A percentile compares a stretch with the other conserved stretches of the same genome.
Conservation (phyloP, 1,284 basidiomycete genomes). For the Acaromyces ingoldii region DNA sequence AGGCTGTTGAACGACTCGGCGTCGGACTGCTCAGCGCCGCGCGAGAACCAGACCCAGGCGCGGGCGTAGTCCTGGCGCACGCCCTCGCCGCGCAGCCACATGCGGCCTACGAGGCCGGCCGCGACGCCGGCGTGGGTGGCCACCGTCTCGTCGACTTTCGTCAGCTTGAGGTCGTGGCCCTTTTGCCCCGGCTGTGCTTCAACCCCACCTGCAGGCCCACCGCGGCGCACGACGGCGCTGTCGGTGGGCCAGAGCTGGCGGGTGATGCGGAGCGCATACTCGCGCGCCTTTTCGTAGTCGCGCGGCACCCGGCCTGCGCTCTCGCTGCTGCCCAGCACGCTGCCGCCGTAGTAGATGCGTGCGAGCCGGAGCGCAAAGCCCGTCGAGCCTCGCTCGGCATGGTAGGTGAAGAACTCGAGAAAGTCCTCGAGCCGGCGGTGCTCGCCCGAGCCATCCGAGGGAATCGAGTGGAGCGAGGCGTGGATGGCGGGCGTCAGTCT, state of each 20-base stretch:
- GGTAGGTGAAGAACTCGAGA: slow-evolving; percentile 59
- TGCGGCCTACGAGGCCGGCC: slow-evolving; percentile 64
- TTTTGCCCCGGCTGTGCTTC: slow-evolving; percentile 22
- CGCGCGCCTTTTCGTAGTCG: slow-evolving; percentile 30
- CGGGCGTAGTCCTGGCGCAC: slow-evolving; percentile 68
- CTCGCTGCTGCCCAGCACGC: slow-evolving; percentile 38
- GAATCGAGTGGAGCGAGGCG: slow-evolving; percentile 57
- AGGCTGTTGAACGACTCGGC: slow-evolving; percentile 81
- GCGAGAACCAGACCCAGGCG: slow-evolving; percentile 90
- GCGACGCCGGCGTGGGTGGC: slow-evolving; percentile 24
- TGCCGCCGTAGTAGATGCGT: slow-evolving; percentile 43
- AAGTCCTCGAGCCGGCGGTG: slow-evolving; percentile 63
- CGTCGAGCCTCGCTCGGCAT: slow-evolving; percentile 32
- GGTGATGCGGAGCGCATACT: slow-evolving; percentile 28
- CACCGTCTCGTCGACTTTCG: slow-evolving; percentile 21
- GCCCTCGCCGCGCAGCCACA: slow-evolving; percentile 91
- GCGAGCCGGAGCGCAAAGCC: slow-evolving; percentile 31
- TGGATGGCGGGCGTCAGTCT: slow-evolving; percentile 69
- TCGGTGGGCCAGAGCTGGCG: slow-evolving; percentile 43
- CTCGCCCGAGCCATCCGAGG: slow-evolving; percentile 21
- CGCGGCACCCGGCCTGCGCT: slow-evolving; percentile 36
- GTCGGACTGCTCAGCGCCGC: slow-evolving; percentile 65
- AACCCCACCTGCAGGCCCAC: slow-evolving; percentile 22
- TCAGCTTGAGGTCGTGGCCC: slow-evolving; percentile 27
- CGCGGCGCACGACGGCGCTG: slow-evolving; percentile 20